Conservation (phyloP, 352 stramenopile genomes). For the Phytophthora agathidicida region DNA sequence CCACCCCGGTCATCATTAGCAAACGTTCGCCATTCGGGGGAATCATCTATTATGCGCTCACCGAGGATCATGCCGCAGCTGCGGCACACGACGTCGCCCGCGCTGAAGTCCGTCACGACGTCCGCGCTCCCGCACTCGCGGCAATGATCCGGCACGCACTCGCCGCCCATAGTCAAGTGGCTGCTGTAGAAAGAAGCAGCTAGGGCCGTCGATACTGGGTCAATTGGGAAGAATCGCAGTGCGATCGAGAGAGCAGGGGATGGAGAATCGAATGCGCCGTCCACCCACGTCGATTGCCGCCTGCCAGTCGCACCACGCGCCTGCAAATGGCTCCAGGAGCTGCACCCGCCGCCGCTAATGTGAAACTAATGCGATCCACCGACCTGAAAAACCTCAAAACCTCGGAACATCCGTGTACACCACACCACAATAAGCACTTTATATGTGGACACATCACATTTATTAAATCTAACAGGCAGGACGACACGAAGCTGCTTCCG, state of each 20-base stretch:
- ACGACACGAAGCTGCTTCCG: slow-evolving; percentile 21
- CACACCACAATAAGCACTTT: no score
- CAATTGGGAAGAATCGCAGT: neutral
- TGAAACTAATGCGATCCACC: slow-evolving; percentile 43
- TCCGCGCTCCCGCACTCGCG: slow-evolving; percentile 72
- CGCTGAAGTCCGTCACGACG: slow-evolving; percentile 82
- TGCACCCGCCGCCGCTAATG: no score
- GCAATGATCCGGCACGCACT: slow-evolving; percentile 70
- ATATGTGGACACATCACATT: slow-evolving; percentile 19
- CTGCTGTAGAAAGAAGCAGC: neutral
- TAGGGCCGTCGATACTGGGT: neutral
- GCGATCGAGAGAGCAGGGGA: slow-evolving; percentile 18
- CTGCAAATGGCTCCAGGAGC: no score
- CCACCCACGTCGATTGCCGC: slow-evolving; percentile 1
- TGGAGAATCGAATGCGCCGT: slow-evolving; percentile 9
- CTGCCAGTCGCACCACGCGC: slow-evolving; percentile 12
- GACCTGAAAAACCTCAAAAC: slow-evolving; percentile 36
- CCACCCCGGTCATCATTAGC: slow-evolving; percentile 87
- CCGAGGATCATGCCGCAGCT: slow-evolving; percentile 84
- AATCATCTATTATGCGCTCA: slow-evolving; percentile 90
- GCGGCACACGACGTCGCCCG: slow-evolving; percentile 83
- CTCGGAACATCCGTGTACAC: neutral
- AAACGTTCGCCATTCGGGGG: slow-evolving; percentile 87
- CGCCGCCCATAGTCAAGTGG: slow-evolving; percentile 47
- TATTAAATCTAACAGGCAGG: slow-evolving; percentile 18